phyloP scores from a whole-genome alignment of 2,329 filamentous ascomycete genomes.

The Sporothrix inflata region DNA sequence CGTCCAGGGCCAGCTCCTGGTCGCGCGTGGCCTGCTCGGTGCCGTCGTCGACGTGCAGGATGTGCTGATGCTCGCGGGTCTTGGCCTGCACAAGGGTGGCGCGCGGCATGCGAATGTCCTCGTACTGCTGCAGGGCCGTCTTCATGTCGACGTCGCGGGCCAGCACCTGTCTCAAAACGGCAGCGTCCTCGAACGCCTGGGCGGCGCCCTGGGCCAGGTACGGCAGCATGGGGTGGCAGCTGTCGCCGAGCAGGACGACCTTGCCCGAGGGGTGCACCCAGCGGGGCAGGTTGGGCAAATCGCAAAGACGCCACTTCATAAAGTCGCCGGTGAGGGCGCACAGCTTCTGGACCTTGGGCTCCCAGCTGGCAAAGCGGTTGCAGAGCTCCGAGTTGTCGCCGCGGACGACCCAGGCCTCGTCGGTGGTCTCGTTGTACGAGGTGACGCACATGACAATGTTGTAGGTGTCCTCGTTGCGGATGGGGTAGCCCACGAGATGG shows the following conservation, averaged over 20 bases:
- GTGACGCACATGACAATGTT: conserved; percentile 41
- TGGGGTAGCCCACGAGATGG: conserved; percentile 41
- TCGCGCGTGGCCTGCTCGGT: conserved; percentile 34
- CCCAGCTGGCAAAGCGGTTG: conserved; percentile 43
- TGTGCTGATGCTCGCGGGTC: conserved; percentile 35
- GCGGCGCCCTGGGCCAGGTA: conserved; percentile 53
- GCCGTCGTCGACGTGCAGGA: conserved; percentile 37
- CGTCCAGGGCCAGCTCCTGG: conserved; percentile 30
- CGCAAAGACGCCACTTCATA: conserved; percentile 52
- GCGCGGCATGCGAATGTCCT: conserved; percentile 33
- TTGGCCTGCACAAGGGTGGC: conserved; percentile 34
- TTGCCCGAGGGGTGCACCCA: conserved; percentile 49
- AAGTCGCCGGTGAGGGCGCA: conserved; percentile 45
- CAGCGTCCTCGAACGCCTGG: conserved; percentile 50
- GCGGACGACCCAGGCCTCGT: conserved; percentile 37
- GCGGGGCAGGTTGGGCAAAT: conserved; percentile 45
- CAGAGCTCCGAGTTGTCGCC: conserved; percentile 42
- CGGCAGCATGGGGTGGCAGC: conserved; percentile 52
- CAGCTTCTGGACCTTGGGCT: conserved; percentile 42
- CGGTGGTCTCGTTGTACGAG: conserved; percentile 26
- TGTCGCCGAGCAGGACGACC: conserved; percentile 49
- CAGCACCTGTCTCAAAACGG: conserved; percentile 34
- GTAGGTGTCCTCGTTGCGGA: conserved; percentile 40
- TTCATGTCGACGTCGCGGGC: conserved; percentile 16
- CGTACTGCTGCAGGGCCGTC: conserved; percentile 29